phyloP scores from a whole-genome alignment of 352 stramenopile species.

The Pythium phragmitis region DNA sequence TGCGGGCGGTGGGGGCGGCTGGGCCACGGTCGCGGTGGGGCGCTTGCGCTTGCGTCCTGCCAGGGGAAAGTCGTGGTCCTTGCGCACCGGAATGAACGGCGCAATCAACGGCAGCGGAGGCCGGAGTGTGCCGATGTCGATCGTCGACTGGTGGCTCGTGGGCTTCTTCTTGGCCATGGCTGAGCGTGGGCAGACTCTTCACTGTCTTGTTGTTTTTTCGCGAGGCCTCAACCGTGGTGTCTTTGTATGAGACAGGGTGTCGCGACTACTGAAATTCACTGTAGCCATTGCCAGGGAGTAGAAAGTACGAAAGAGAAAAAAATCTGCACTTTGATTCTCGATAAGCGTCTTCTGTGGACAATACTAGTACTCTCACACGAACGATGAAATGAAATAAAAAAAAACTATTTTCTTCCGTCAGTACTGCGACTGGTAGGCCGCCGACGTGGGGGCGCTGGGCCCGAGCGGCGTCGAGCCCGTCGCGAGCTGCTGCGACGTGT shows the following conservation, averaged over 20 bases:
- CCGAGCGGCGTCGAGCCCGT: slow-evolving; percentile 25
- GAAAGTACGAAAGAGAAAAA: slow-evolving; percentile 9
- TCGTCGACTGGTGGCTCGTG: background rate
- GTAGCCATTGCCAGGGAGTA: background rate
- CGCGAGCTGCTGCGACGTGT: slow-evolving; percentile 78
- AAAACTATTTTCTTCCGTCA: slow-evolving; percentile 1
- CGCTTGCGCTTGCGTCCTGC: background rate
- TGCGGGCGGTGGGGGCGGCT: too few species aligned
- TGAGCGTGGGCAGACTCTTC: background rate
- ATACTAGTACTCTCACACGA: background rate
- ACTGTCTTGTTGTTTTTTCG: background rate
- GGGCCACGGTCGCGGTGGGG: background rate
- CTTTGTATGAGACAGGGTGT: background rate
- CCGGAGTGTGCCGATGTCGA: background rate
- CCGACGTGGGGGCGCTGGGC: background rate
- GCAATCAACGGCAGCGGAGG: background rate
- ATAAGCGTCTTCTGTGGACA: background rate
- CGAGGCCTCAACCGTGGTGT: background rate
- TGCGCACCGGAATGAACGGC: background rate
- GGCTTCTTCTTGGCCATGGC: background rate
- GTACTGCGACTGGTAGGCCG: slow-evolving; percentile 23
- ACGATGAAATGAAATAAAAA: slow-evolving; percentile 2
- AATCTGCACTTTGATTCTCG: slow-evolving; percentile 12
- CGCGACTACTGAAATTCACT: background rate
- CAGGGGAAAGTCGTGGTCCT: background rate